phyloP scores from a whole-genome alignment of 192 early-diverging fungal species.

The Spizellomyces punctatus region DNA sequence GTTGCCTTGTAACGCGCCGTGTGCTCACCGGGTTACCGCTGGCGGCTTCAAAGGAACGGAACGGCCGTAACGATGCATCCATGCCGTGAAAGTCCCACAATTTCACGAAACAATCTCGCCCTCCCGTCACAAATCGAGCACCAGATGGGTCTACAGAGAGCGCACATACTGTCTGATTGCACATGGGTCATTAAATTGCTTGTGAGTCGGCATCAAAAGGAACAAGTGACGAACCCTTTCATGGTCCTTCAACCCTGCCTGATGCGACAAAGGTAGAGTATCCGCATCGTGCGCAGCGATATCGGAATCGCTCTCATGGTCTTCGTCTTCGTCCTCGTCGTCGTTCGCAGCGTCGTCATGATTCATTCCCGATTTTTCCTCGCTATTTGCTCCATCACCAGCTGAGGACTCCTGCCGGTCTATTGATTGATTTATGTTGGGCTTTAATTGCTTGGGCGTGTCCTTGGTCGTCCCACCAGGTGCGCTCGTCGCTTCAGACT shows the following conservation, averaged over 20 bases:
- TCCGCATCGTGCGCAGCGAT: slow-evolving; percentile 34
- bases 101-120: slow-evolving; percentile 78
- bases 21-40: slow-evolving; percentile 65
- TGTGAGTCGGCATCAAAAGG: slow-evolving; percentile 4
- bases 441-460: neutral
- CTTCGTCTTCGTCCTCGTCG: slow-evolving; percentile 45
- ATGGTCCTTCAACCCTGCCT: slow-evolving; percentile 70
- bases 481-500: neutral
- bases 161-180: slow-evolving; percentile 68
- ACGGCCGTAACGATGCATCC: slow-evolving; percentile 74
- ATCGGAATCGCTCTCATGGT: slow-evolving; percentile 37
- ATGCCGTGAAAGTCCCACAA: slow-evolving; percentile 95
- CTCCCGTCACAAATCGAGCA: slow-evolving; percentile 73
- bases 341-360: slow-evolving; percentile 25
- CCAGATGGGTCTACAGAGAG: slow-evolving; percentile 85
- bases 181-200: neutral
- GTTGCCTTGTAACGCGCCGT: neutral
- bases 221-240: slow-evolving; percentile 48
- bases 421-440: slow-evolving; percentile 9
- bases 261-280: slow-evolving; percentile 67
- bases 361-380: neutral
- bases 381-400: neutral
- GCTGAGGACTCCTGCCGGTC: slow-evolving; percentile 4
- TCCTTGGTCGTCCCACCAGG: neutral
- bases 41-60: slow-evolving; percentile 77